A percentile compares a stretch with the other conserved stretches of the same genome.
Evolutionary conservation across 1,284 basidiomycete genomes (phyloP).

Genomic region (Cryptococcus sp.): DNA sequence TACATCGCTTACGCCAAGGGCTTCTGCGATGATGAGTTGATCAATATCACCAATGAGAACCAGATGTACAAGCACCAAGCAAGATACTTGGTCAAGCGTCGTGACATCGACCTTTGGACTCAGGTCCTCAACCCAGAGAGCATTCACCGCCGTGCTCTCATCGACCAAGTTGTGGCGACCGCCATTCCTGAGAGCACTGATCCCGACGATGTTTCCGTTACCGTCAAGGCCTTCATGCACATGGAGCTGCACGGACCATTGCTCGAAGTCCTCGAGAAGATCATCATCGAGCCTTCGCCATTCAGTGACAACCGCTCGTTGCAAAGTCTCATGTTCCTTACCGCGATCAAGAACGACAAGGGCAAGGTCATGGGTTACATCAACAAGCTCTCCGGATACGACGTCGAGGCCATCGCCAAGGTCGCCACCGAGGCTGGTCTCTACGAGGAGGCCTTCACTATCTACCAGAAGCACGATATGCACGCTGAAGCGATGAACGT

Average conservation of each 20-base stretch:
- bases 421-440: slow-evolving; percentile 96
- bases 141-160: slow-evolving; percentile 86
- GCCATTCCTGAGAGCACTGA: slow-evolving; percentile 97
- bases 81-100: slow-evolving; percentile 94
- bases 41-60: slow-evolving; percentile 97
- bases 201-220: slow-evolving; percentile 96
- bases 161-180: slow-evolving; percentile 94
- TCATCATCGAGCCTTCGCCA: slow-evolving; percentile 93
- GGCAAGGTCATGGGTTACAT: slow-evolving; percentile 99
- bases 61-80: slow-evolving; percentile 99
- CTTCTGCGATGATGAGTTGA: slow-evolving; percentile 97
- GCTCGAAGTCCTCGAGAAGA: slow-evolving; percentile 98
- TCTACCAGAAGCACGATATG: slow-evolving; percentile 93
- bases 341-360: slow-evolving; percentile 96
- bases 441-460: slow-evolving; percentile 94
- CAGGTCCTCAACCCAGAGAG: slow-evolving; percentile 91
- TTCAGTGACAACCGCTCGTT: slow-evolving; percentile 97
- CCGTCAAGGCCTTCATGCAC: slow-evolving; percentile 97
- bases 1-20: slow-evolving; percentile 99
- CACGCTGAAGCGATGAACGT: slow-evolving; percentile 96
- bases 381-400: slow-evolving; percentile 95
- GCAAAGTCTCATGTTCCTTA: slow-evolving; percentile 92
- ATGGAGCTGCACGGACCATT: slow-evolving; percentile 97
- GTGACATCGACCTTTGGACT: slow-evolving; percentile 93
- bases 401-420: slow-evolving; percentile 90